Evolutionary conservation across 257 asterid species (phyloP).

Genomic region (Lithospermum erythrorhizon): DNA sequence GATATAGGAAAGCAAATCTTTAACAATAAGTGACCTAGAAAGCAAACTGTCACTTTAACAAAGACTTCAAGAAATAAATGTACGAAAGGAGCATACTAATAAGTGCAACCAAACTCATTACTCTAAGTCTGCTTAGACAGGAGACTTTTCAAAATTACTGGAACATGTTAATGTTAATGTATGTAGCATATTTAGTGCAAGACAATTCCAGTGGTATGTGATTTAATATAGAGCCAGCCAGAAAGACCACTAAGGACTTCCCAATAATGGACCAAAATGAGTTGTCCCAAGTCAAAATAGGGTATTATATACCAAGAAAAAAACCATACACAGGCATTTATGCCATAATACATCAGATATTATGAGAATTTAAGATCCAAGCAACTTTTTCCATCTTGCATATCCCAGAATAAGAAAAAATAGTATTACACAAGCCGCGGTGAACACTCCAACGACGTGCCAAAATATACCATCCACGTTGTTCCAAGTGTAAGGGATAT

Average conservation of each 20-base stretch:
- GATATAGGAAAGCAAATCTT: neutral
- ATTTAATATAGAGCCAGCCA: too few relatives aligned
- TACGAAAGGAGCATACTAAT: too few relatives aligned
- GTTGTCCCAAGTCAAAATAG: neutral
- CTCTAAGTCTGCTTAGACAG: too few relatives aligned
- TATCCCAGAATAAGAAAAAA: constrained; percentile 57
- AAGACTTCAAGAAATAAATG: neutral
- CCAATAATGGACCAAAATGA: neutral
- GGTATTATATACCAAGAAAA: neutral
- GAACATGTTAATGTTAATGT: too few relatives aligned
- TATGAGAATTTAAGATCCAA: constrained; percentile 42
- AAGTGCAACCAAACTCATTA: too few relatives aligned
- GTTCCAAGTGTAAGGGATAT: constrained; percentile 35
- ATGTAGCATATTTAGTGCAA: too few relatives aligned
- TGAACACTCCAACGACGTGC: constrained; percentile 12
- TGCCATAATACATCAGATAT: neutral
- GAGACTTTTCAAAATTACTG: too few relatives aligned
- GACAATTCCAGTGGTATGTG: too few relatives aligned
- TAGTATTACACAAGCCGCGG: constrained; percentile 33
- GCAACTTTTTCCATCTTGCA: constrained; percentile 88
- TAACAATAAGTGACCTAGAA: neutral
- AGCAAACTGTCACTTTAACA: neutral
- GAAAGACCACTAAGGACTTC: too few relatives aligned
- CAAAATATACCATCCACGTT: neutral
- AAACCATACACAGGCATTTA: neutral